Evolutionary conservation across 768 basidiomycete genomes (phyloP).

Genomic region (Mycena floridula): DNA sequence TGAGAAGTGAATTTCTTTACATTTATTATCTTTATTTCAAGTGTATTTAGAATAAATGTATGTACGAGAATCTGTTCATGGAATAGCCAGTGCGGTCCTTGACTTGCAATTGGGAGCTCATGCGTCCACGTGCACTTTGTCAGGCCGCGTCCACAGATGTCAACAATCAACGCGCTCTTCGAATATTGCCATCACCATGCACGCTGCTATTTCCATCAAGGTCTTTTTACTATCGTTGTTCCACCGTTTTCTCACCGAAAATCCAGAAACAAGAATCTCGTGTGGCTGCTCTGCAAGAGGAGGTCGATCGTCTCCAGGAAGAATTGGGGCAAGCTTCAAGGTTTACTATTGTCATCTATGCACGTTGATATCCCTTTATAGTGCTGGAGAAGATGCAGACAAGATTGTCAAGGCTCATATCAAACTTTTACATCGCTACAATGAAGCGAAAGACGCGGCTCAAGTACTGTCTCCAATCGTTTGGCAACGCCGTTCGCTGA

Average conservation of each 20-base stretch:
- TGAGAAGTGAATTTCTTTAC: too few species aligned
- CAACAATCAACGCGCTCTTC: background rate
- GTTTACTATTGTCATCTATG: background rate
- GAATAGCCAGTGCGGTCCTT: too few species aligned
- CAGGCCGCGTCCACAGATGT: too few species aligned
- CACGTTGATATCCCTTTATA: slow-evolving; percentile 14
- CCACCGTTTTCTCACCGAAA: background rate
- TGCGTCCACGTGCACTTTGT: too few species aligned
- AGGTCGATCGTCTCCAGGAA: slow-evolving; percentile 41
- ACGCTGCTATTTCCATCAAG: background rate
- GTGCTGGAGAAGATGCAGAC: slow-evolving; percentile 43
- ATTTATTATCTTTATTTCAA: too few species aligned
- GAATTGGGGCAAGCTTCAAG: slow-evolving; percentile 34
- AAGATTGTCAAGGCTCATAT: slow-evolving; percentile 63
- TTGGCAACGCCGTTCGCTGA: background rate
- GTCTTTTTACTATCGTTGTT: background rate
- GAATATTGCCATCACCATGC: background rate
- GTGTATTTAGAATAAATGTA: too few species aligned
- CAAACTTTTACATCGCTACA: slow-evolving; percentile 66
- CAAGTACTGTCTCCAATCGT: slow-evolving; percentile 39
- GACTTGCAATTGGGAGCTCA: too few species aligned
- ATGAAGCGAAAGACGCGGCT: slow-evolving; percentile 78
- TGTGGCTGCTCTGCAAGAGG: slow-evolving; percentile 38
- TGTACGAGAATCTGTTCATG: too few species aligned
- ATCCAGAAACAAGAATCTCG: slow-evolving; percentile 45